Conservation (phyloP, 768 basidiomycete genomes). For the Chalciporus sphaerocephalus region DNA sequence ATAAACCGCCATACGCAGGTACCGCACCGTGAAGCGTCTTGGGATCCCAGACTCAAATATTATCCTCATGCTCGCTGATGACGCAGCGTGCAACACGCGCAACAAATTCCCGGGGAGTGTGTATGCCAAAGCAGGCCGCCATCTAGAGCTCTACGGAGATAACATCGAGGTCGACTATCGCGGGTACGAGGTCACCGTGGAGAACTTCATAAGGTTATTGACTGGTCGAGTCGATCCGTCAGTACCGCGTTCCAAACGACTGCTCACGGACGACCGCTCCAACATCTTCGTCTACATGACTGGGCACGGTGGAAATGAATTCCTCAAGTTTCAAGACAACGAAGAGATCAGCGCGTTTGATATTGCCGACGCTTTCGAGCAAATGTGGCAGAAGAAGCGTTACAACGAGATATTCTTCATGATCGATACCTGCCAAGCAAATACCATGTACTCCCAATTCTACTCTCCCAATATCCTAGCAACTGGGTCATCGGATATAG, state of each 20-base stretch:
- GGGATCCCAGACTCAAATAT: conserved; percentile 99
- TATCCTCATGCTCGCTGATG: conserved; percentile 98
- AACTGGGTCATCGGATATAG: conserved; percentile 78
- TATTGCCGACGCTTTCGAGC: conserved; percentile 96
- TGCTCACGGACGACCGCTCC: conserved; percentile 83
- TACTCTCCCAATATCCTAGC: conserved; percentile 93
- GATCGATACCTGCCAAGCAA: conserved; percentile 98
- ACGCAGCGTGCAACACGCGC: conserved; percentile 87
- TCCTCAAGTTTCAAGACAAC: conserved; percentile 98
- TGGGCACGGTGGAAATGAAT: conserved; percentile 96
- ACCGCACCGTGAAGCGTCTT: conserved; percentile 94
- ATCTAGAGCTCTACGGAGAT: conserved; percentile 89
- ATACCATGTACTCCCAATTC: conserved; percentile 89
- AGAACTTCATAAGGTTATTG: conserved; percentile 88
- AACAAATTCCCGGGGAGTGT: conserved; percentile 92
- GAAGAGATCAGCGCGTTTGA: conserved; percentile 97
- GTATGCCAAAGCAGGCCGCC: conserved; percentile 79
- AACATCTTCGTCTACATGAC: conserved; percentile 99
- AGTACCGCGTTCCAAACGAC: conserved; percentile 86
- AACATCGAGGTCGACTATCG: conserved; percentile 98
- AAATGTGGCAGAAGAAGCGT: conserved; percentile 96
- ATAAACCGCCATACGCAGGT: conserved; percentile 48
- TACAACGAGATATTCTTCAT: conserved; percentile 98
- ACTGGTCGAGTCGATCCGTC: conserved; percentile 90
- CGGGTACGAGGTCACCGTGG: conserved; percentile 96